Percentiles rank a stretch among this genome's conserved stretches.
Conservation (phyloP, 495 filamentous ascomycete genomes). For the Hypoxylon lenormandii region DNA sequence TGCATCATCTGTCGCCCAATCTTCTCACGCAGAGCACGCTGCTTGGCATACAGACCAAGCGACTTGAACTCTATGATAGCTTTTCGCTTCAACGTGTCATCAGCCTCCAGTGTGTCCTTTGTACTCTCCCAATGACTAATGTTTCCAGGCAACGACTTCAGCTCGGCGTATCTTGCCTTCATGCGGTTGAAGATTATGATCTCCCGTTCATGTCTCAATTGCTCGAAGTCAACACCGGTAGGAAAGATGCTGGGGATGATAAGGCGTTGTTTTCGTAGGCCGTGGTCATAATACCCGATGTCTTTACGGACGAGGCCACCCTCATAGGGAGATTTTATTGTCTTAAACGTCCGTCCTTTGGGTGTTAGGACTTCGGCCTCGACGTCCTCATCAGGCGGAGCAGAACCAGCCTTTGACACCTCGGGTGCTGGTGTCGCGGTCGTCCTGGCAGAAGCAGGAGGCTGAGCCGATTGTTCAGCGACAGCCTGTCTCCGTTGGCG, state of each 20-base stretch:
- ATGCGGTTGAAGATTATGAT: slow-evolving; percentile 90
- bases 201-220: slow-evolving; percentile 84
- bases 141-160: slow-evolving; percentile 84
- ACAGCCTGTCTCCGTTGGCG: slow-evolving; percentile 72
- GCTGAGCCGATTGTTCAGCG: slow-evolving; percentile 63
- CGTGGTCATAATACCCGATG: slow-evolving; percentile 85
- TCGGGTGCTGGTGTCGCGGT: slow-evolving; percentile 63
- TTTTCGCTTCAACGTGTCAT: slow-evolving; percentile 87
- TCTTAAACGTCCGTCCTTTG: slow-evolving; percentile 62
- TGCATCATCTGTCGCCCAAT: slow-evolving; percentile 90
- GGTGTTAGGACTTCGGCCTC: slow-evolving; percentile 46
- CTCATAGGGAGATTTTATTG: slow-evolving; percentile 75
- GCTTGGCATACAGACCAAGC: slow-evolving; percentile 82
- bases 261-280: slow-evolving; percentile 73
- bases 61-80: slow-evolving; percentile 93
- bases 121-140: slow-evolving; percentile 85
- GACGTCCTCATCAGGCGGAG: slow-evolving; percentile 45
- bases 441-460: slow-evolving; percentile 44
- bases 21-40: slow-evolving; percentile 83
- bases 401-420: slow-evolving; percentile 42
- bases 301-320: slow-evolving; percentile 61
- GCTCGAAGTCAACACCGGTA: slow-evolving; percentile 84
- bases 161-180: slow-evolving; percentile 79
- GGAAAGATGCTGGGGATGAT: slow-evolving; percentile 89
- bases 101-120: slow-evolving; percentile 74